phyloP scores from a whole-genome alignment of 1,139 yeast genomes.

The Saccharomyces hybrid region DNA sequence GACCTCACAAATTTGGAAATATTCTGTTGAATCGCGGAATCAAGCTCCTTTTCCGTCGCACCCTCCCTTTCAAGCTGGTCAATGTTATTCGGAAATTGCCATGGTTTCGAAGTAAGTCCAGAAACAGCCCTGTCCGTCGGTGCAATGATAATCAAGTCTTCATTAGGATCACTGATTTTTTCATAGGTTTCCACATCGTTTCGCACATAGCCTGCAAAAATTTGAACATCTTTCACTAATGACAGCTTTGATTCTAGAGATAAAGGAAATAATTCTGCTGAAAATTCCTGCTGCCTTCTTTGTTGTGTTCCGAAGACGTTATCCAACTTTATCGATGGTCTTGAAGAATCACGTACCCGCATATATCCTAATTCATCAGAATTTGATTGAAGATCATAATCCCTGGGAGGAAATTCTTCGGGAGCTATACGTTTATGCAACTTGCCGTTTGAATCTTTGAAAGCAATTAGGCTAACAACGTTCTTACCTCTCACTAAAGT shows the following conservation, averaged over 20 bases:
- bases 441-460: slow-evolving; percentile 9
- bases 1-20: slow-evolving; percentile 45
- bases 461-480: slow-evolving; percentile 6
- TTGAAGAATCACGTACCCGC: neutral
- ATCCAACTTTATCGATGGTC: neutral
- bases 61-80: slow-evolving; percentile 24
- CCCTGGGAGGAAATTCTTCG: slow-evolving; percentile 1
- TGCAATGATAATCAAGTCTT: slow-evolving; percentile 43
- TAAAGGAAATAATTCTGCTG: neutral
- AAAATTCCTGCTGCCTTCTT: neutral
- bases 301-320: slow-evolving; percentile 3
- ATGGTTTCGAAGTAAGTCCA: slow-evolving; percentile 45
- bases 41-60: slow-evolving; percentile 37
- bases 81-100: slow-evolving; percentile 56
- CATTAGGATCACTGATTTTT: slow-evolving; percentile 13
- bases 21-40: slow-evolving; percentile 40
- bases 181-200: slow-evolving; percentile 15
- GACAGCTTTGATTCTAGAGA: slow-evolving; percentile 19
- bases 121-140: slow-evolving; percentile 53
- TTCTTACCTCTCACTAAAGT: slow-evolving; percentile 5
- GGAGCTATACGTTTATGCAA: slow-evolving; percentile 8
- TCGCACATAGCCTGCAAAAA: slow-evolving; percentile 22
- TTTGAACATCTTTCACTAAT: slow-evolving; percentile 15
- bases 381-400: slow-evolving; percentile 2
- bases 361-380: neutral